A percentile compares a stretch with the other conserved stretches of the same genome.
Evolutionary conservation across 2,329 filamentous ascomycete species (phyloP).

Genomic region (Tympanopsis confertula): DNA sequence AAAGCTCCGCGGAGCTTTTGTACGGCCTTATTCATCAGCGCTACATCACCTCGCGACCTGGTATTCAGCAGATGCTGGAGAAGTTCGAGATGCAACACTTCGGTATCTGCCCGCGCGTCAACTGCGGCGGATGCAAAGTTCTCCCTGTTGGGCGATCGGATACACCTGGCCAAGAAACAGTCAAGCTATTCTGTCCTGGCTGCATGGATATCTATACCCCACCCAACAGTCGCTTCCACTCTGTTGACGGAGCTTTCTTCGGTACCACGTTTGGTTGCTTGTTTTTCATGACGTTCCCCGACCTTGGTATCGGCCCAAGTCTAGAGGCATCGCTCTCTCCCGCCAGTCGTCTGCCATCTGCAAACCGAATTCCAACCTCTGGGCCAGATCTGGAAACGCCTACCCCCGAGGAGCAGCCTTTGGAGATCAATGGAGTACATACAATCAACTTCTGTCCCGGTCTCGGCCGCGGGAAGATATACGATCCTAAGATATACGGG

Average conservation of each 20-base stretch:
- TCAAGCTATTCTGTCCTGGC: constrained; percentile 66
- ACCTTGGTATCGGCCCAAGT: constrained; percentile 43
- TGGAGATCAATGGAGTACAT: constrained; percentile 51
- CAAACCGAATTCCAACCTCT: constrained; percentile 6
- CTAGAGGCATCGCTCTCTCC: constrained; percentile 6
- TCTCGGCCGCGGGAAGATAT: constrained; percentile 54
- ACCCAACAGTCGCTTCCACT: constrained; percentile 64
- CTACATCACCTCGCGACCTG: constrained; percentile 64
- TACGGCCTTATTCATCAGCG: constrained; percentile 69
- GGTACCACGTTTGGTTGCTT: constrained; percentile 66
- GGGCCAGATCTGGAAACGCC: constrained; percentile 10
- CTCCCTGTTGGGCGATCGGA: constrained; percentile 62
- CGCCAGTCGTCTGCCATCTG: constrained; percentile 12
- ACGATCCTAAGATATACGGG: constrained; percentile 65
- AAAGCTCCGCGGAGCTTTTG: constrained; percentile 62
- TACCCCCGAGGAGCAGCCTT: constrained; percentile 5
- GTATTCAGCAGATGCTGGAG: constrained; percentile 70
- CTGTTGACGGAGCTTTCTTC: constrained; percentile 67
- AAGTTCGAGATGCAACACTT: constrained; percentile 70
- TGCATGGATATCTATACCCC: constrained; percentile 67
- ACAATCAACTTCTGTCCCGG: constrained; percentile 58
- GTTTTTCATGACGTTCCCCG: constrained; percentile 71
- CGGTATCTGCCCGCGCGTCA: constrained; percentile 59
- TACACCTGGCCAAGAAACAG: constrained; percentile 62
- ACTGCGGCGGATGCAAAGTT: constrained; percentile 59